These are phyloP conservation scores for Linum trigynum DNA, from an alignment of 345 rosid genomes.

Conservation along the genomic window DNA sequence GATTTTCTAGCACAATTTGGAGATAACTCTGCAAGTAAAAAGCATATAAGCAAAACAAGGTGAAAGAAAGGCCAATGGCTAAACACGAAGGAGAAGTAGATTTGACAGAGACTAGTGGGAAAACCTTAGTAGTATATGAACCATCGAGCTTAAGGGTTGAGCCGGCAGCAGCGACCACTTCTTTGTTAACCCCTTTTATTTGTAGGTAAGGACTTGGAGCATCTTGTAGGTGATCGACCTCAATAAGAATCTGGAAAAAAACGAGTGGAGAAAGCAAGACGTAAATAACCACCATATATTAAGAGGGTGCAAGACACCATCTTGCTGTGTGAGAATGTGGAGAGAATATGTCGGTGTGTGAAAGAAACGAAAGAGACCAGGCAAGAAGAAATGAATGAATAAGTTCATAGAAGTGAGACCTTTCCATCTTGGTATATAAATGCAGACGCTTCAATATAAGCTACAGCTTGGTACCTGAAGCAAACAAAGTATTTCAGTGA, in stretches of 20 bases:
- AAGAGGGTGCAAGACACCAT: too few species aligned
- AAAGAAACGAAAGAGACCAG: too few species aligned
- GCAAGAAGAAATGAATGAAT: not conserved
- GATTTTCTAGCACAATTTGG: constrained; percentile 76
- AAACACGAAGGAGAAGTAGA: not conserved
- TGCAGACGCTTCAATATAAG: constrained; percentile 93
- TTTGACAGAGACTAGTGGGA: constrained; percentile 3
- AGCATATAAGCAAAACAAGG: constrained; percentile 5
- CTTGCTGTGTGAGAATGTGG: too few species aligned
- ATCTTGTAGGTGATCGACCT: constrained; percentile 93
- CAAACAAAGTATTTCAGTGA: constrained; percentile 4
- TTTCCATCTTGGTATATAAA: constrained; percentile 91
- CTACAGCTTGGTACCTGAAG: constrained; percentile 91
- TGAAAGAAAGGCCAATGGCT: not conserved
- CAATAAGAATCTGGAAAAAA: constrained; percentile 59
- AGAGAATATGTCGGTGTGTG: too few species aligned
- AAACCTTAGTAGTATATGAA: constrained; percentile 94
- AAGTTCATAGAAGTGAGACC: constrained; percentile 29
- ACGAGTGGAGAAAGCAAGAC: not conserved
- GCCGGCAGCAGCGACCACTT: constrained; percentile 89
- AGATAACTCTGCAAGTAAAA: constrained; percentile 56
- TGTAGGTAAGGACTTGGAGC: constrained; percentile 71
- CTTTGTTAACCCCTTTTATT: constrained; percentile 93
- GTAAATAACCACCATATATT: too few species aligned
- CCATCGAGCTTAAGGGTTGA: constrained; percentile 78